These are phyloP conservation scores for Cinchona pubescens DNA, from an alignment of 257 asterid genomes.

Conservation along the genomic window DNA sequence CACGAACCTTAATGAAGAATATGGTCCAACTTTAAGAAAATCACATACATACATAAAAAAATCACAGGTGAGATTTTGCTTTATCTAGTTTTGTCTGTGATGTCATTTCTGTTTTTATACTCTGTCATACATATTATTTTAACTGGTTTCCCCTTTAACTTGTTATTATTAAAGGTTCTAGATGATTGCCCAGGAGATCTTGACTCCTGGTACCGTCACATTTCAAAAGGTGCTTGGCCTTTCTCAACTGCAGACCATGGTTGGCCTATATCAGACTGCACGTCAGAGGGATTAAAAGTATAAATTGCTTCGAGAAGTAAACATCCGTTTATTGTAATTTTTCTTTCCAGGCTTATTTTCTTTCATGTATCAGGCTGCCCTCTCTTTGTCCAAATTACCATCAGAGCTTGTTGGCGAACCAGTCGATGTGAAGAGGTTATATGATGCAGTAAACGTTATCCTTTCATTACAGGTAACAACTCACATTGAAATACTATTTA, in stretches of 20 bases:
- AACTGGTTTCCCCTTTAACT: slow-evolving; percentile 18
- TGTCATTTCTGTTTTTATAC: slow-evolving; percentile 8
- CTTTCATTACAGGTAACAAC: slow-evolving; percentile 82
- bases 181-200: slow-evolving; percentile 90
- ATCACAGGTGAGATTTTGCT: slow-evolving; percentile 59
- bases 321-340: slow-evolving; percentile 7
- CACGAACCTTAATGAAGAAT: slow-evolving; percentile 60
- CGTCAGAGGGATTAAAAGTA: slow-evolving; percentile 97
- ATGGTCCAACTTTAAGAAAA: slow-evolving; percentile 60
- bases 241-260: slow-evolving; percentile 98
- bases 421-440: slow-evolving; percentile 53
- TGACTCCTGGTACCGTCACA: slow-evolving; percentile 81
- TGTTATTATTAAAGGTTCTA: slow-evolving; percentile 50
- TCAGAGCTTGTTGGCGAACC: slow-evolving; percentile 73
- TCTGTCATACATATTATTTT: slow-evolving; percentile 8
- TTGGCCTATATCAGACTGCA: slow-evolving; percentile 99
- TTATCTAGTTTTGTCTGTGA: slow-evolving; percentile 14
- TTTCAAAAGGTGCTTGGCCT: slow-evolving; percentile 99
- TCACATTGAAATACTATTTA: slow-evolving; percentile 15
- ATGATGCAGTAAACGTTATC: slow-evolving; percentile 84
- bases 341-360: slow-evolving; percentile 17
- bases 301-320: slow-evolving; percentile 22
- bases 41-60: slow-evolving; percentile 68
- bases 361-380: slow-evolving; percentile 57
- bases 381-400: slow-evolving; percentile 69